phyloP scores from a whole-genome alignment of 306 rosid genomes.

The Dalbergia cultrata region DNA sequence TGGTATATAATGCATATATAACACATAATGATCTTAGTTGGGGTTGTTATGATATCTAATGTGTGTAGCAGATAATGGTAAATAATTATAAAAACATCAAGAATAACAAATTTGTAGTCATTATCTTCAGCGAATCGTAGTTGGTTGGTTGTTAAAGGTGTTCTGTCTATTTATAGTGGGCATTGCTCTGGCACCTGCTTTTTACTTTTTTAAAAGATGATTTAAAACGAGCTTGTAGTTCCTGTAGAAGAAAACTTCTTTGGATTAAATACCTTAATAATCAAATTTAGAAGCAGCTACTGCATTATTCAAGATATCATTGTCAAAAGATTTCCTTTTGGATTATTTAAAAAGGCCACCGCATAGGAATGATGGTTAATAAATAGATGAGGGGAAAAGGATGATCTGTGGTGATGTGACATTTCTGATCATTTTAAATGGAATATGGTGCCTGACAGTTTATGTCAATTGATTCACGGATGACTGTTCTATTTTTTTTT shows the following conservation, averaged over 20 bases:
- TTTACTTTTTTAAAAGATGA: slow-evolving; percentile 20
- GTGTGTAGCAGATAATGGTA: not conserved
- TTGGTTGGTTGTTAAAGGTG: not conserved
- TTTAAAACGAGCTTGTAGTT: slow-evolving; percentile 2
- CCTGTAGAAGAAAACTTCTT: not conserved
- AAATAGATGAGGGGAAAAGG: not conserved
- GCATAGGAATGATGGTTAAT: slow-evolving; percentile 16
- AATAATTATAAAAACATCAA: not conserved
- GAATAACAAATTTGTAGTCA: slow-evolving; percentile 8
- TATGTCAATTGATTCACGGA: slow-evolving; percentile 25
- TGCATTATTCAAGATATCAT: not conserved
- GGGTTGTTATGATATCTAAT: slow-evolving; percentile 19
- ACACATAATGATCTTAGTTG: not conserved
- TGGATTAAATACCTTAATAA: not conserved
- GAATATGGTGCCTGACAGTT: not conserved
- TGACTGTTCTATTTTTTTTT: slow-evolving; percentile 37
- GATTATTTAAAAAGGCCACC: not conserved
- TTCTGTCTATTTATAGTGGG: slow-evolving; percentile 2
- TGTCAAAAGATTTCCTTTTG: not conserved
- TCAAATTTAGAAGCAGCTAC: slow-evolving; percentile 13
- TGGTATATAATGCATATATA: no score
- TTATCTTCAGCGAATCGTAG: not conserved
- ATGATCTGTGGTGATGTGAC: slow-evolving; percentile 2
- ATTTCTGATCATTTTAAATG: slow-evolving; percentile 14
- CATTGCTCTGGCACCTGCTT: slow-evolving; percentile 2